Base-by-base conservation (phyloP, 495 filamentous ascomycete genomes). In the Glarea lozoyensis region DNA sequence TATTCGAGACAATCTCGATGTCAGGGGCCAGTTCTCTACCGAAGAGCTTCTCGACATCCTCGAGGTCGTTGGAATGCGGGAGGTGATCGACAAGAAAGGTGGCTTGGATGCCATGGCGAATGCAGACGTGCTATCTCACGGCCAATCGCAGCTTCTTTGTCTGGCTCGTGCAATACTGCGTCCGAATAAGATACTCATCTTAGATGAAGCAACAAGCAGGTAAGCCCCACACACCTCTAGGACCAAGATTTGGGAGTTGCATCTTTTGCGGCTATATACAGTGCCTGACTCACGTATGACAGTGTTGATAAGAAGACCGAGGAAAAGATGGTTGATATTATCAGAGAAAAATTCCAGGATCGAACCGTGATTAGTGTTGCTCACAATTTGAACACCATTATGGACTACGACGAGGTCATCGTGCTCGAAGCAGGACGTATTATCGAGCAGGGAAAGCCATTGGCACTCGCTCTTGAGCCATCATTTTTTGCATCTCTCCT, bases 341-440 rank as follows among this genome's bases (percentile, higher is more conserved):
- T 84, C 13, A 63, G 75, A 0, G 60, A 73, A 40, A 72, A 78
- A 42, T 78, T 83, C 56, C 58, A 54, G 13, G 63, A 63, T 1
- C 66, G 72, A 47, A 84, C 78, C 6, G 67, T 83, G 31, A 56
- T 84, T 35, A 66, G 77, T 10, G 71, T 86, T 1, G 73, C 78
- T 0, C 80, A 84, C 55, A 68, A 72, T 29, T 62, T 83, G n/a
- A 70, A 74, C 20, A 75, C 73, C 0, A 73, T 78, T 46, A 46
- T 71, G 10, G 75, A 79, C 47, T 58, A 50, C 21, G 57, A 60
- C 20, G 45, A 42, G 35, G 25, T 29, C 25, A 29, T 29, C 25
- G 25, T 29, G 25, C 25, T 29, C 25, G 25, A 29, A 29, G 25
- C 25, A 29, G 25, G 25, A 29, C 25, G 25, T 29, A 29, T 29